These are phyloP conservation scores for Starmerella sp. DNA, from an alignment of 805 yeast species.

Conservation along the genomic window DNA sequence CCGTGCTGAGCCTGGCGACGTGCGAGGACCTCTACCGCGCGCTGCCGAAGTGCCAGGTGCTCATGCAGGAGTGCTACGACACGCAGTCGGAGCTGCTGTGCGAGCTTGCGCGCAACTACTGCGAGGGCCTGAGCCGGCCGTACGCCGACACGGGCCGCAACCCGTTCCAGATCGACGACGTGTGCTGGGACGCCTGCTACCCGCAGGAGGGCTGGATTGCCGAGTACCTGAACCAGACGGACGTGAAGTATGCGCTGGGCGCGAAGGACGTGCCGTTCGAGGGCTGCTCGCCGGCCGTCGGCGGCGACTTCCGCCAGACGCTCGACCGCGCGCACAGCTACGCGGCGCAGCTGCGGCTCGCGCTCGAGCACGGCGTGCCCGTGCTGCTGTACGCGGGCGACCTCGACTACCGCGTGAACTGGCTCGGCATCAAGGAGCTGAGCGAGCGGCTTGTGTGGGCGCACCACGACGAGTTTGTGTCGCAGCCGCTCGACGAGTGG, in stretches of 20 bases:
- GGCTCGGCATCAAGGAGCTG: slow-evolving; percentile 91
- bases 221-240: slow-evolving; percentile 61
- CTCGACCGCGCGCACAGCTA: slow-evolving; percentile 94
- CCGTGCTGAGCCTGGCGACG: slow-evolving; percentile 56
- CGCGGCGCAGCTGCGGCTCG: slow-evolving; percentile 53
- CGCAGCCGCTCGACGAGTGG: slow-evolving; percentile 30
- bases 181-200: slow-evolving; percentile 57
- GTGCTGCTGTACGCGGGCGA: slow-evolving; percentile 89
- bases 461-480: slow-evolving; percentile 41
- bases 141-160: slow-evolving; percentile 76
- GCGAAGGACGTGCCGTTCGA: slow-evolving; percentile 54
- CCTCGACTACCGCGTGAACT: slow-evolving; percentile 88
- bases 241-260: slow-evolving; percentile 70
- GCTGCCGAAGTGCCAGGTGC: slow-evolving; percentile 38
- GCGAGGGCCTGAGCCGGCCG: slow-evolving; percentile 72
- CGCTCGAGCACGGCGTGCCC: slow-evolving; percentile 65
- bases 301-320: slow-evolving; percentile 67
- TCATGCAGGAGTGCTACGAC: slow-evolving; percentile 65
- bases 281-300: slow-evolving; percentile 67
- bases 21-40: slow-evolving; percentile 53
- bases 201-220: slow-evolving; percentile 61
- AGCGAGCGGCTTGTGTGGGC: slow-evolving; percentile 57
- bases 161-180: slow-evolving; percentile 78
- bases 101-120: slow-evolving; percentile 73
- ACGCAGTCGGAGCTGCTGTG: slow-evolving; percentile 66